Evolutionary conservation across 768 basidiomycete genomes (phyloP), one percentile per base, ranked within the genome.

Genomic region (Astraeus odoratus): DNA sequence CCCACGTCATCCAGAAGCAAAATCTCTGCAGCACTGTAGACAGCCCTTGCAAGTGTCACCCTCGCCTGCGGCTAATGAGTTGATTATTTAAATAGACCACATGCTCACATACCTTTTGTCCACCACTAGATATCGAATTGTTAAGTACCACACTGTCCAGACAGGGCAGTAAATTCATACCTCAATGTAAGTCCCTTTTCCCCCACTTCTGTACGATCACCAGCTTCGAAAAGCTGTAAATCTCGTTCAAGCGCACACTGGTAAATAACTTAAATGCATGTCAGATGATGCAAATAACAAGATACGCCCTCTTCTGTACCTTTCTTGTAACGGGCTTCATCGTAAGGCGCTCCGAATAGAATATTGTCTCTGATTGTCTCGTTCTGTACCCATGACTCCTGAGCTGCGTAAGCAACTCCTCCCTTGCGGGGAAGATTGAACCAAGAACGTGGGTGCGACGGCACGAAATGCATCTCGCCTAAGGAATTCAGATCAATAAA

Each of bases 341-440:
- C 66, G 44, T 61, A 74, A 2, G 64, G 51, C 7, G 65, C 29
- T 53, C 73, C 71, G 56, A 26, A 70, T 63, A 53, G 68, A 5
- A 77, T 74, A 47, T 77, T 77, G n/a, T 72, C 65, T 63, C 77
- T 70, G 42, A 88, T 85, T 0, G 84, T 87, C 47, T 83, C 84
- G 51, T 88, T 90, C 59, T 82, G 77, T 2, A 90, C 80, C 87
- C 87, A 94, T 4, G 84, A 80, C 57, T 90, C 86, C 59, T 94
- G 89, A 3, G 83, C 82, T 5, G 83, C 83, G 57, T 86, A 90
- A 2, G 86, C 80, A 30, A 93, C 73, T 5, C 88, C 86, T 1
- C 72, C 72, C 3, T 65, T 66, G 3, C 86, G 69, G 20, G 88
- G 87, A 5, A 91, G 73, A 50, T 76, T 78, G 61, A 74, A 85